Conservation (phyloP, 305 asterid species). For the Fraxinus ornus region DNA sequence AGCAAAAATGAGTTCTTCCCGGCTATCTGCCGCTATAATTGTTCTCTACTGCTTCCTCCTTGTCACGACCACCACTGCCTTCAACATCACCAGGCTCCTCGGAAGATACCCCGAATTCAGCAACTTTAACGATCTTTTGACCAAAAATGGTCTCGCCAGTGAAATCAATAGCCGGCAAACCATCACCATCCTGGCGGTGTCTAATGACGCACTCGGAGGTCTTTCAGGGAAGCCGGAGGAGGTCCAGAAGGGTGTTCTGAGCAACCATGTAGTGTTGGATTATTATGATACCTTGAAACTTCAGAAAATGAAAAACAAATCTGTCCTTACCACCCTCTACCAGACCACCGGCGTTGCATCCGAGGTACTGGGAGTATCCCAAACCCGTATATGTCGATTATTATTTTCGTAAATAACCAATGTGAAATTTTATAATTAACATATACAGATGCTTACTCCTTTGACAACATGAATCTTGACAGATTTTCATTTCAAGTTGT, state of each 20-base stretch:
- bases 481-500: background rate
- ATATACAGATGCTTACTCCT: background rate
- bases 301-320: conserved; percentile 28
- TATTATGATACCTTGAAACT: conserved; percentile 59
- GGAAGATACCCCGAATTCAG: conserved; percentile 43
- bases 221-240: conserved; percentile 34
- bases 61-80: conserved; percentile 35
- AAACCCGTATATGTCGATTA: background rate
- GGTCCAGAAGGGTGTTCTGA: conserved; percentile 37
- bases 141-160: conserved; percentile 34
- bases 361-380: background rate
- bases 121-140: conserved; percentile 44
- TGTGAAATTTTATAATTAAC: background rate
- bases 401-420: too few relatives aligned
- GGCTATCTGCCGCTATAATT: conserved; percentile 11
- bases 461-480: background rate
- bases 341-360: conserved; percentile 38
- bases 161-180: conserved; percentile 47
- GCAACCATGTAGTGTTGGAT: conserved; percentile 61
- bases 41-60: conserved; percentile 35
- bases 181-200: conserved; percentile 57
- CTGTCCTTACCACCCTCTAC: conserved; percentile 50
- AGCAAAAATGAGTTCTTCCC: conserved; percentile 38
- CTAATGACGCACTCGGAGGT: conserved; percentile 35
- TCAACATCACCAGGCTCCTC: conserved; percentile 54